A percentile compares a stretch with the other conserved stretches of the same genome.
Evolutionary conservation across 163 green algal species (phyloP).

Genomic region (Prototheca cutis): DNA sequence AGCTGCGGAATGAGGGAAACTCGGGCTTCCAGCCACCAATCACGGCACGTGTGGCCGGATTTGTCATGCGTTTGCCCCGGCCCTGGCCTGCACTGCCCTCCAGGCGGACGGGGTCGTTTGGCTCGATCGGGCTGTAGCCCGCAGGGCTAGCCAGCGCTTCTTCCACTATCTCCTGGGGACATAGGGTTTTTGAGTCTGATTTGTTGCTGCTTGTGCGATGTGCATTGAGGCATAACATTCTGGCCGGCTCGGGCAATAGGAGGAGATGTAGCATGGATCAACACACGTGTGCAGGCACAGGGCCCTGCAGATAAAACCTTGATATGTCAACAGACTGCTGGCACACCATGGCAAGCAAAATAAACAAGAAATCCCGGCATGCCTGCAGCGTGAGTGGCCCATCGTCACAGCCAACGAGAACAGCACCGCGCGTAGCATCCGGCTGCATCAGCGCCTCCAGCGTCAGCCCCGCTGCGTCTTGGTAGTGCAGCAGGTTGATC

Average conservation of each 20-base stretch:
- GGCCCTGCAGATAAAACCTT: too few relatives aligned
- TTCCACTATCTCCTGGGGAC: too few relatives aligned
- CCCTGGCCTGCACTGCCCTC: conserved; percentile 23
- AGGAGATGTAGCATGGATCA: too few relatives aligned
- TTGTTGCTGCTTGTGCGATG: too few relatives aligned
- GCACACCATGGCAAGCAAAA: too few relatives aligned
- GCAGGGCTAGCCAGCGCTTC: too few relatives aligned
- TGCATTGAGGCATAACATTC: too few relatives aligned
- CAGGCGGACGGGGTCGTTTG: conserved; percentile 31
- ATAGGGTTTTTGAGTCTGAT: too few relatives aligned
- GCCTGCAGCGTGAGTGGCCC: conserved; percentile 50
- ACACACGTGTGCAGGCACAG: too few relatives aligned
- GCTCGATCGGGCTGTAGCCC: too few relatives aligned
- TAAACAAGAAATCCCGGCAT: not conserved
- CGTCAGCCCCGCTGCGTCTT: conserved; percentile 74
- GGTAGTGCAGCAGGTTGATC: conserved; percentile 97
- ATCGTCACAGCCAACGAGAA: conserved; percentile 69
- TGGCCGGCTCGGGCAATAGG: too few relatives aligned
- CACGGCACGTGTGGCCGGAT: conserved; percentile 22
- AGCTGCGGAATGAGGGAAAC: conserved; percentile 34
- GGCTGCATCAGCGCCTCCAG: conserved; percentile 40
- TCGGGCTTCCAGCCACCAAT: conserved; percentile 44
- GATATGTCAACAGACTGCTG: too few relatives aligned
- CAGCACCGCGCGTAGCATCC: conserved; percentile 20
- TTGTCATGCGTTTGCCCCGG: conserved; percentile 42